Base-by-base conservation (phyloP, 2,329 filamentous ascomycete genomes). In the Knufia fluminis region DNA sequence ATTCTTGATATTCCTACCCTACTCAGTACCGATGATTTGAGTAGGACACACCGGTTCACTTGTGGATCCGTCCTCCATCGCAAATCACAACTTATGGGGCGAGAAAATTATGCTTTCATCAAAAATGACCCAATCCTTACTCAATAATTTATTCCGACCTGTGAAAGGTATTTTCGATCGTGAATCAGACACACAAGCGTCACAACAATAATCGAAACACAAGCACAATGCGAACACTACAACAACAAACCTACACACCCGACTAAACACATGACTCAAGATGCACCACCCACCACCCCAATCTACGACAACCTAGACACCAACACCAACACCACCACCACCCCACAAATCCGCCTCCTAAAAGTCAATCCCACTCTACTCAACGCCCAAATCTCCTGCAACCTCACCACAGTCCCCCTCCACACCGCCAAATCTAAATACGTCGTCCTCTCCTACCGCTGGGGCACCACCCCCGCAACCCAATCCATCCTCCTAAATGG, bases 161-260 rank as follows among this genome's bases (percentile, higher is more conserved):
- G n/a, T n/a, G n/a, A n/a, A n/a, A n/a, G n/a, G n/a, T n/a, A n/a
- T n/a, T n/a, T n/a, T n/a, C n/a, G n/a, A n/a, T n/a, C n/a, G n/a
- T n/a, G n/a, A n/a, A n/a, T n/a, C 26, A 28, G 26, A 28, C 26
- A 6, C 26, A 28, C 26, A 12, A 28, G 12, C 26, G 6, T 28
- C 6, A 28, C 26, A 28, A 6, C 6, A 17, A 77, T 95, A 16
- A 94, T 95, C 14, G 8, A 14, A 9, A 23, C 14, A n/a, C 10
- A 14, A 45, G 24, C 24, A 32, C 9, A 33, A 45, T 45, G 24
- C 42, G 28, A 33, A 17, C 24, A 32, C 17, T 14, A 26, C 20
- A n/a, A n/a, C 41, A 3, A 16, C 22, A 44, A 10, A 31, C 41
- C 8, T 4, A 36, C 33, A 16, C 16, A 26, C 6, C 12, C 41